Evolutionary conservation across 768 basidiomycete genomes (phyloP), one percentile per base, ranked within the genome.

Genomic region (Galerina marginata): DNA sequence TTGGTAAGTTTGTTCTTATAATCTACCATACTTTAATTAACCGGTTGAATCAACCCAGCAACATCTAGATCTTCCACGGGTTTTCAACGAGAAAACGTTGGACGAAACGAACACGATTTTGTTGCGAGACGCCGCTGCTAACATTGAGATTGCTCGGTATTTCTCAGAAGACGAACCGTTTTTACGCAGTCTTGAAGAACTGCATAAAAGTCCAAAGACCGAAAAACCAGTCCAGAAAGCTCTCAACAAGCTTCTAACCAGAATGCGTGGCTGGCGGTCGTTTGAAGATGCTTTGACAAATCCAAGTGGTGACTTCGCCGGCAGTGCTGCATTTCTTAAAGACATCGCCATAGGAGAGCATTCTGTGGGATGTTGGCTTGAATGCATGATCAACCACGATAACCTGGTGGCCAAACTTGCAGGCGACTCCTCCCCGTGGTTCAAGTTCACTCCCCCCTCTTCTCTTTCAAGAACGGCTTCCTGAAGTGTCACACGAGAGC

Each of bases 331-430:
- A 4, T 80, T 88, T 66, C 71, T 93, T 23, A 83, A 81, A 60
- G 87, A 91, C 37, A 76, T 91, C 12, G 82, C 85, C 10, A 71
- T 77, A 2, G 87, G 88, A 49, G 91, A 92, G 63, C 81, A 83
- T 58, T 82, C 89, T 1, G 79, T 89, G 53, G 91, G 91, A 6
- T 86, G 89, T 47, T 91, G 88, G 88, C 75, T 93, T 11, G 86
- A 83, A 56, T 87, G 85, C 9, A 86, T 92, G 82, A 77, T 86
- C 26, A 78, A 79, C n/a, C 83, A 89, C 45, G 77, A 74, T 0
- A 82, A 85, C 56, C 72, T 92, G 12, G 68, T 80, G 45, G 66
- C 75, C 2, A 83, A 78, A 54, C 72, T 88, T 20, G 70, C 71
- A n/a, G 6, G 78, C 79, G 57, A 80, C 78, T 38, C 76, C 81